A percentile compares a stretch with the other conserved stretches of the same genome.
phyloP scores from a whole-genome alignment of 768 basidiomycete species.

The Leccinum imitatum region DNA sequence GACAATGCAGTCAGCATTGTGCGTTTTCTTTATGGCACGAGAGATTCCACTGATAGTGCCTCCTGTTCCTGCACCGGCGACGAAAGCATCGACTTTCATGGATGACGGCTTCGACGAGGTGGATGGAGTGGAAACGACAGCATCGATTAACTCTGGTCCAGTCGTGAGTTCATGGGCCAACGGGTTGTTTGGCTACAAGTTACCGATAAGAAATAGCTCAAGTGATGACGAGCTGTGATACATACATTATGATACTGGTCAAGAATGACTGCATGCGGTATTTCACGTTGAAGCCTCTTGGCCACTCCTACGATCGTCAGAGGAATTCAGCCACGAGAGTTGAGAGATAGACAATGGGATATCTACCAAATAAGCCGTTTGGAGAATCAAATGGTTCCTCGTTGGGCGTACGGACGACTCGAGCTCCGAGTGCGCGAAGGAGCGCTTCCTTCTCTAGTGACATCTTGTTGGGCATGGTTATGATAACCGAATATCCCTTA shows the following conservation, averaged over 20 bases:
- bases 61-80: slow-evolving; percentile 92
- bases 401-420: slow-evolving; percentile 92
- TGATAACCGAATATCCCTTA: slow-evolving; percentile 91
- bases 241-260: slow-evolving; percentile 86
- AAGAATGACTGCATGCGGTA: slow-evolving; percentile 84
- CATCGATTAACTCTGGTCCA: slow-evolving; percentile 88
- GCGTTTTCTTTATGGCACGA: slow-evolving; percentile 72
- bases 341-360: slow-evolving; percentile 29
- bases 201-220: background rate
- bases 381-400: slow-evolving; percentile 87
- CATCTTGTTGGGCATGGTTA: slow-evolving; percentile 95
- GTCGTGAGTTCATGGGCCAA: slow-evolving; percentile 89
- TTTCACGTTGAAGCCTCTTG: slow-evolving; percentile 67
- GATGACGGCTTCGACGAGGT: slow-evolving; percentile 58
- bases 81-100: slow-evolving; percentile 73
- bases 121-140: slow-evolving; percentile 65
- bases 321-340: slow-evolving; percentile 82
- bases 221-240: slow-evolving; percentile 1
- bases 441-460: slow-evolving; percentile 92
- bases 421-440: slow-evolving; percentile 88
- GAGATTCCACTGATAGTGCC: slow-evolving; percentile 92
- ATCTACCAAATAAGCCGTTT: slow-evolving; percentile 88
- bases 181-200: slow-evolving; percentile 73
- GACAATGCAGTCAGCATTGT: slow-evolving; percentile 70
- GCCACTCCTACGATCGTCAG: slow-evolving; percentile 88